Evolutionary conservation across 192 early-diverging fungal genomes (phyloP), one percentile per base, ranked within the genome.

Genomic region (Linnemannia schmuckeri): DNA sequence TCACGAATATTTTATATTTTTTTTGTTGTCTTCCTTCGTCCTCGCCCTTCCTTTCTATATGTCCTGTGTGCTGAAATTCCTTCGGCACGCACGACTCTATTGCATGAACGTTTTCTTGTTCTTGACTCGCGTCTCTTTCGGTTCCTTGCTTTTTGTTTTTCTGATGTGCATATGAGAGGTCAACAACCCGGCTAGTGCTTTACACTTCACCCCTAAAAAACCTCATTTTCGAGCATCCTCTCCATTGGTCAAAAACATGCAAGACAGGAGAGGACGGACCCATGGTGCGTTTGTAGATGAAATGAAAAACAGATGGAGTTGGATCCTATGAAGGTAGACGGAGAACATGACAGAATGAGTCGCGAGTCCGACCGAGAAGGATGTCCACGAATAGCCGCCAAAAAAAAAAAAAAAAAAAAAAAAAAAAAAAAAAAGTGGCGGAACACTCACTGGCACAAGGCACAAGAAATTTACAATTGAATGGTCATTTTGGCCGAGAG

Each of bases 241-340:
- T 61, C 4, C 13, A 57, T 57, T 57, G n/a, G 55, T 52, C 49
- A 52, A 52, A 44, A 22, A 18, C 49, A 20, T 20, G 18, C 47
- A 52, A 52, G 49, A 27, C 7, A 30, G 27, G 30, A 33, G 1
- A 5, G n/a, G 61, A 66, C 7, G 27, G 61, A 30, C 12, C 61
- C 12, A 33, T 66, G 30, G 61, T 52, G 17, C 18, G 4, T 52
- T 52, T 66, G 9, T 30, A 57, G 61, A 66, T 66, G 61, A 66
- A 66, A 66, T 66, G 9, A 66, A 66, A 66, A 66, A 13, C 9
- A 66, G 61, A 66, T 66, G 61, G 61, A 66, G 61, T 33, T 66
- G 61, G 30, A 52, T 18, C 42, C 20, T 18, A 52, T 52, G 5
- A 52, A 18, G 49, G 49, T 20, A 22, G 5, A 52, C 18, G 5